phyloP scores from a whole-genome alignment of 1,284 basidiomycete genomes.

The Irpex sp. region DNA sequence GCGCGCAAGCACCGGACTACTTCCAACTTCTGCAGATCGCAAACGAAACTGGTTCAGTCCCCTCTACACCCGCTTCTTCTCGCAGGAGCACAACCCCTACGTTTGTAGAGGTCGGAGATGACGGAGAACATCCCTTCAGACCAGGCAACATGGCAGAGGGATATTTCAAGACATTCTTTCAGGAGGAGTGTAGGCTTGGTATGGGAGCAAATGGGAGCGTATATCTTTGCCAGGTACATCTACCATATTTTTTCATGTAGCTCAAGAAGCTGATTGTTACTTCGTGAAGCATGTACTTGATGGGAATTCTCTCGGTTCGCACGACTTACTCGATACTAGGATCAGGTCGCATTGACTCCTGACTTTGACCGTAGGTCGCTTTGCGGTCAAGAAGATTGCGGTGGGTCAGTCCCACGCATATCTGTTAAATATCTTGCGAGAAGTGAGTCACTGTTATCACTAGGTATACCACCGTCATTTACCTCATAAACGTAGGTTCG shows the following conservation, averaged over 20 bases:
- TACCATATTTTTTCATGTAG: conserved; percentile 1
- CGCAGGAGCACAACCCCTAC: not conserved
- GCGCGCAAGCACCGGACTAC: conserved; percentile 62
- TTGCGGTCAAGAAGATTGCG: conserved; percentile 95
- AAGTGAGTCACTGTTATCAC: conserved; percentile 40
- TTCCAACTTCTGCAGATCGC: conserved; percentile 69
- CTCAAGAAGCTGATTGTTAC: not conserved
- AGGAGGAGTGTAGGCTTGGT: conserved; percentile 81
- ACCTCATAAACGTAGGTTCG: conserved; percentile 50
- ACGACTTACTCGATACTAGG: conserved; percentile 2
- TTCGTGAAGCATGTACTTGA: conserved; percentile 69
- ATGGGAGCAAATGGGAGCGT: conserved; percentile 93
- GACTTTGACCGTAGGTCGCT: conserved; percentile 50
- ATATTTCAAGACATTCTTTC: conserved; percentile 85
- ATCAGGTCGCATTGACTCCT: not conserved
- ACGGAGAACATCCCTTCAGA: conserved; percentile 36
- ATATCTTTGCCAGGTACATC: conserved; percentile 74
- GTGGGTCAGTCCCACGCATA: conserved; percentile 87
- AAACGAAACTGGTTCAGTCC: conserved; percentile 62
- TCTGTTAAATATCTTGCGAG: conserved; percentile 75
- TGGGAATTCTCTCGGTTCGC: conserved; percentile 67
- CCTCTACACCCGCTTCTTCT: conserved; percentile 40
- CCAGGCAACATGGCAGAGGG: conserved; percentile 75
- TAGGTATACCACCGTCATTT: not conserved
- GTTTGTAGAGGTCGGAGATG: not conserved